A percentile compares a stretch with the other conserved stretches of the same genome.
These are phyloP conservation scores for Curvularia verruculosa DNA, from an alignment of 2,329 filamentous ascomycete species.

Conservation along the genomic window DNA sequence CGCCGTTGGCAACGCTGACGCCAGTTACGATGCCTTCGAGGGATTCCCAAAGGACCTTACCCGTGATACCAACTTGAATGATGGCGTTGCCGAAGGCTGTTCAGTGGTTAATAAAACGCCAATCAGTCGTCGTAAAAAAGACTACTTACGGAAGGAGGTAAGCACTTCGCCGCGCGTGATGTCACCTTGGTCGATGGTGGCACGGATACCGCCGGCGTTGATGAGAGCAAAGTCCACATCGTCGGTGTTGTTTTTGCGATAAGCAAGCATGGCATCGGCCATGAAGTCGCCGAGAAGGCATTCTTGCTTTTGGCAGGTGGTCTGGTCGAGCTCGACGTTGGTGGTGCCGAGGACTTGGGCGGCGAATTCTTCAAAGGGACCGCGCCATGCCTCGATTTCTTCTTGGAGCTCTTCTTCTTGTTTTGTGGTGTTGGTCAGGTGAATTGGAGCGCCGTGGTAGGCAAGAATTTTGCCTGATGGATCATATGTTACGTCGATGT, in stretches of 20 bases:
- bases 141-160: slow-evolving; percentile 69
- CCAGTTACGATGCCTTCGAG: slow-evolving; percentile 65
- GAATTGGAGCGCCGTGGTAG: slow-evolving; percentile 69
- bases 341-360: slow-evolving; percentile 63
- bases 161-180: slow-evolving; percentile 69
- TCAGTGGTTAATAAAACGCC: too few relatives aligned
- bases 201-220: slow-evolving; percentile 69
- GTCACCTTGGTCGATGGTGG: slow-evolving; percentile 65
- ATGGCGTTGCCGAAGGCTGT: slow-evolving; percentile 70
- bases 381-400: slow-evolving; percentile 64
- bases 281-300: slow-evolving; percentile 56
- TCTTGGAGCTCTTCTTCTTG: slow-evolving; percentile 64
- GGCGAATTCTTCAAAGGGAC: slow-evolving; percentile 66
- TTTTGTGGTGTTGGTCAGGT: slow-evolving; percentile 65
- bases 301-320: slow-evolving; percentile 63
- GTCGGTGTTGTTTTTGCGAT: slow-evolving; percentile 58
- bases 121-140: too few relatives aligned
- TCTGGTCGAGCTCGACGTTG: slow-evolving; percentile 64
- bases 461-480: slow-evolving; percentile 64
- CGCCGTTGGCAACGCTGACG: slow-evolving; percentile 61
- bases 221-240: slow-evolving; percentile 65
- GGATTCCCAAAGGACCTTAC: slow-evolving; percentile 61
- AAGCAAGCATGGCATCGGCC: slow-evolving; percentile 65
- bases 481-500: slow-evolving; percentile 70
- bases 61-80: slow-evolving; percentile 62